A percentile compares a stretch with the other conserved stretches of the same genome.
These are phyloP conservation scores for Lachnellula arida DNA, from an alignment of 2,329 filamentous ascomycete species.

Conservation along the genomic window DNA sequence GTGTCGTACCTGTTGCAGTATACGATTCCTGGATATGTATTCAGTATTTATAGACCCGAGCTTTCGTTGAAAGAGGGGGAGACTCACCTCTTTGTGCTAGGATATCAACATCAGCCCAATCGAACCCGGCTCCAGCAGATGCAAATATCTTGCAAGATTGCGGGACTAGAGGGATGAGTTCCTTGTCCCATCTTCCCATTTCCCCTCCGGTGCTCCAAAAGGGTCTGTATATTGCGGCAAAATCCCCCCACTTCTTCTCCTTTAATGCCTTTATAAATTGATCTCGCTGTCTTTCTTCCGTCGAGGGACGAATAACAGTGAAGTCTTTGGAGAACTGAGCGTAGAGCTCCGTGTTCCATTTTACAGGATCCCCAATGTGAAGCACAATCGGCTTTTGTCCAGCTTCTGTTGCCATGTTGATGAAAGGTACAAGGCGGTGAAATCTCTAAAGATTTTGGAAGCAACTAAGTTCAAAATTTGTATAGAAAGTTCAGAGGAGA, in stretches of 20 bases:
- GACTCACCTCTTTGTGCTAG: constrained; percentile 50
- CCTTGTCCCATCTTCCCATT: constrained; percentile 59
- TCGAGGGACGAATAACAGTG: constrained; percentile 44
- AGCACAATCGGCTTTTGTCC: constrained; percentile 27
- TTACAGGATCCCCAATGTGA: constrained; percentile 32
- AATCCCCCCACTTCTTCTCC: constrained; percentile 51
- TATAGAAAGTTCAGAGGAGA: too few relatives aligned
- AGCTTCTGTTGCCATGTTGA: constrained; percentile 12
- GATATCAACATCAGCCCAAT: constrained; percentile 57
- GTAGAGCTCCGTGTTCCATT: constrained; percentile 29
- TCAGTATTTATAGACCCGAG: not conserved
- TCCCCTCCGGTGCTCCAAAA: constrained; percentile 63
- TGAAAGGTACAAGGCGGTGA: not conserved
- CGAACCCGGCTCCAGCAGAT: constrained; percentile 57
- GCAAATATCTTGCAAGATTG: constrained; percentile 51
- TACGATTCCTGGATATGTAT: constrained; percentile 43
- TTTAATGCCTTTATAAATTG: constrained; percentile 46
- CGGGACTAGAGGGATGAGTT: constrained; percentile 52
- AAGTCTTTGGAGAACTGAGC: constrained; percentile 37
- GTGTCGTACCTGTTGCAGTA: constrained; percentile 58
- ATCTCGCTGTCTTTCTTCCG: constrained; percentile 45
- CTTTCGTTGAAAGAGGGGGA: not conserved
- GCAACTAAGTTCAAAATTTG: too few relatives aligned
- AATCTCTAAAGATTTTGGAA: not conserved
- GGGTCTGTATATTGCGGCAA: constrained; percentile 48